Evolutionary conservation across 495 filamentous ascomycete species (phyloP).

Genomic region (Trichoderma gamsii): DNA sequence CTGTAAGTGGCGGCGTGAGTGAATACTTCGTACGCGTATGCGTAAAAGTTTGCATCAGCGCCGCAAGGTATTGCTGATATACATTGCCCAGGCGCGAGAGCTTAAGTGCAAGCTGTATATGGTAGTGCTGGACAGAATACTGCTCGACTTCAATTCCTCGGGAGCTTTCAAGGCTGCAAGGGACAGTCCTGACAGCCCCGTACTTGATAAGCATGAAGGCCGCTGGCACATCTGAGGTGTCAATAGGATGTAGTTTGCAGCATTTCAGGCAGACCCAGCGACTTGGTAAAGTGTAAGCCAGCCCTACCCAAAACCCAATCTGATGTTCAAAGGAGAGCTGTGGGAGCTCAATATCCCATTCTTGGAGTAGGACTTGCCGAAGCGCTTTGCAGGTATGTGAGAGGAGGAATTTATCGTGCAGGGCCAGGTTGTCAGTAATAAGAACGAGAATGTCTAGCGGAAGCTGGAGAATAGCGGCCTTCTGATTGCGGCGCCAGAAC

Average conservation of each 20-base stretch:
- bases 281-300: slow-evolving; percentile 2
- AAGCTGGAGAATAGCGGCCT: slow-evolving; percentile 9
- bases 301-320: not conserved
- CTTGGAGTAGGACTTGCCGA: not conserved
- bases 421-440: not conserved
- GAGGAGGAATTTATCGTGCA: slow-evolving; percentile 5
- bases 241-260: not conserved
- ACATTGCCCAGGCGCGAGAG: slow-evolving; percentile 15
- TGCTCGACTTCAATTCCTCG: not conserved
- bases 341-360: not conserved
- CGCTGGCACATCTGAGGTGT: not conserved
- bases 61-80: slow-evolving; percentile 21
- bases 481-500: not conserved
- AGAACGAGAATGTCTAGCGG: not conserved
- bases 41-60: not conserved
- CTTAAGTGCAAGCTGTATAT: not conserved
- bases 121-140: slow-evolving; percentile 7
- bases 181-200: not conserved
- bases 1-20: not conserved
- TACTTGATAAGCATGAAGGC: not conserved
- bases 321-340: not conserved
- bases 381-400: slow-evolving; percentile 7
- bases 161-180: not conserved
- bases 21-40: not conserved
- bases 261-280: slow-evolving; percentile 2